Conservation (phyloP, 345 rosid genomes). For the Pelargonium nanum region DNA sequence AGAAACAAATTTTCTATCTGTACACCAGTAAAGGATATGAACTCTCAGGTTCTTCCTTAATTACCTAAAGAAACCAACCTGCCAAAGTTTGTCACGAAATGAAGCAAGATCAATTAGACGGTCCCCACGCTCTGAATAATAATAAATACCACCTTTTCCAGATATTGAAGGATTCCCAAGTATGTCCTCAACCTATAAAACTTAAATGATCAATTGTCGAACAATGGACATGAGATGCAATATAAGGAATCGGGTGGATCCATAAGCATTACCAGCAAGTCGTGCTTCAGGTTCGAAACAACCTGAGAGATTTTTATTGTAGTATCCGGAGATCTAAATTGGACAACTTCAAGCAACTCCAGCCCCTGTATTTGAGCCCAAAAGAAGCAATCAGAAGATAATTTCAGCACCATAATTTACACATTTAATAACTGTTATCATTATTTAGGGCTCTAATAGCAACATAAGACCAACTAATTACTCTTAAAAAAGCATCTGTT, state of each 20-base stretch:
- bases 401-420: neutral
- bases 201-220: constrained; percentile 9
- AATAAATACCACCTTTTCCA: constrained; percentile 74
- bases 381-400: constrained; percentile 2
- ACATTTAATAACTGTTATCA: neutral
- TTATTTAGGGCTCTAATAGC: neutral
- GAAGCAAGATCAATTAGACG: constrained; percentile 77
- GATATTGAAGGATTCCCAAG: constrained; percentile 58
- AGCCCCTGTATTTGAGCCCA: constrained; percentile 44
- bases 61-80: constrained; percentile 35
- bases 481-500: no score
- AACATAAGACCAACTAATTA: neutral
- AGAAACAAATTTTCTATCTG: constrained; percentile 5
- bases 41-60: neutral
- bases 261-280: constrained; percentile 46
- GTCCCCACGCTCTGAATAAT: constrained; percentile 87
- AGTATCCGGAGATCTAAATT: constrained; percentile 78
- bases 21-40: constrained; percentile 7
- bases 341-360: constrained; percentile 77
- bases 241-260: neutral
- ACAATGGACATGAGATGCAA: neutral
- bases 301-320: constrained; percentile 57
- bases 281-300: constrained; percentile 50
- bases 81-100: constrained; percentile 71
- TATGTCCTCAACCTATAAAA: constrained; percentile 63